These are phyloP conservation scores for Forsythia suspensa DNA, from an alignment of 257 asterid species.

Conservation along the genomic window DNA sequence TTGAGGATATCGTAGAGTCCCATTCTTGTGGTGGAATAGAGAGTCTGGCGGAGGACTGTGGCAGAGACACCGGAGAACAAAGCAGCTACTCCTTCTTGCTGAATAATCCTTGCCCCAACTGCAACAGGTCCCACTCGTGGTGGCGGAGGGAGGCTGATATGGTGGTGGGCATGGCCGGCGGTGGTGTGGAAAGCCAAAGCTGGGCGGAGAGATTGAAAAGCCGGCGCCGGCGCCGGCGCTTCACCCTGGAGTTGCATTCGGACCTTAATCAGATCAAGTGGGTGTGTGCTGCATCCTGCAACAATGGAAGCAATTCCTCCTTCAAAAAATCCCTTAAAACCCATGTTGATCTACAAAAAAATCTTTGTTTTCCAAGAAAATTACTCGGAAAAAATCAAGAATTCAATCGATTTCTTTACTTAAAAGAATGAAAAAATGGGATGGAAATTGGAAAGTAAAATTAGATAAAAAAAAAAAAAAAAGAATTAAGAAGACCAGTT, in stretches of 20 bases:
- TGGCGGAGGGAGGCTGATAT: slow-evolving; percentile 25
- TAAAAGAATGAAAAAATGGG: slow-evolving; percentile 1
- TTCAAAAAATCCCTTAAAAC: slow-evolving; percentile 55
- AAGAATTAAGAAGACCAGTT: slow-evolving; percentile 40
- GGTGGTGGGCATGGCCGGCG: slow-evolving; percentile 5
- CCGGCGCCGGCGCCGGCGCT: slow-evolving; percentile 23
- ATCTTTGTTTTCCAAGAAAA: neutral
- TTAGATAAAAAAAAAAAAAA: neutral
- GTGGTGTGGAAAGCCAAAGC: slow-evolving; percentile 36
- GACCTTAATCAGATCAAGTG: slow-evolving; percentile 54
- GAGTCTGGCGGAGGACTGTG: slow-evolving; percentile 62
- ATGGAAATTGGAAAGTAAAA: neutral
- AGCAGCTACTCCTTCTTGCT: slow-evolving; percentile 54
- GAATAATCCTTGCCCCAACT: slow-evolving; percentile 46
- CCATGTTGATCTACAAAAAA: slow-evolving; percentile 31
- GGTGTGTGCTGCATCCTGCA: slow-evolving; percentile 71
- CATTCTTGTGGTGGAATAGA: slow-evolving; percentile 71
- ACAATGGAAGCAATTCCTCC: slow-evolving; percentile 68
- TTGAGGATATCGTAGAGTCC: slow-evolving; percentile 67
- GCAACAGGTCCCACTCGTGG: slow-evolving; percentile 47
- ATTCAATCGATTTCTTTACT: neutral
- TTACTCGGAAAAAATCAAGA: neutral
- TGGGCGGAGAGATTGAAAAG: slow-evolving; percentile 38
- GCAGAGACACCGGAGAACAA: slow-evolving; percentile 72
- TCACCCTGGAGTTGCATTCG: slow-evolving; percentile 73